Base-by-base conservation (phyloP, 306 rosid species). In the Acacia acuminata region DNA sequence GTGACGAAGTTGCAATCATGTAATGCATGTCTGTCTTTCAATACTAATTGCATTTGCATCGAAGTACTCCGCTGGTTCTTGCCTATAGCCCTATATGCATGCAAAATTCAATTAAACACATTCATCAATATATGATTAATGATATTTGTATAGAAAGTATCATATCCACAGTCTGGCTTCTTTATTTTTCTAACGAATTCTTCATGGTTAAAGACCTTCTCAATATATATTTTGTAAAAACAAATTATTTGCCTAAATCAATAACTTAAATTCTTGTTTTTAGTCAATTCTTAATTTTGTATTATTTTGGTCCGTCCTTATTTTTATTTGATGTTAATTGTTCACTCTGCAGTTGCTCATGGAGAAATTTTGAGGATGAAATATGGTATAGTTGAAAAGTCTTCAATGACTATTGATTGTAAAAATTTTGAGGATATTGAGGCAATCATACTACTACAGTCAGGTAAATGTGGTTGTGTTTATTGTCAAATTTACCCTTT, bases 321-420 rank as follows among this genome's bases (percentile, higher is more conserved):
- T 40, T 70, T 65, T 19, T 5, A n/a, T 32, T 78, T 74, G 63
- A 55, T 78, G 40, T 30, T 47, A 45, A 34, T 60, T 69, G 22
- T 73, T 84, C 70, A 42, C 69, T 45, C 77, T 88, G 88, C 97
- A 96, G 98, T 89, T 83, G 81, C 85, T 85, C 94, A 84, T 56
- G 93, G 94, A 65, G 98, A 92, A 90, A 85, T 81, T 82, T 73
- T 80, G 42, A 92, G 91, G 84, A 82, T 84, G 80, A 89, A 86
- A 76, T 60, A 70, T 82, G 84, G 84, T 70, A 58, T 73, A 74
- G 61, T 15, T 47, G 44, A 53, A 64, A 89, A 73, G 74, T 85
- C 88, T 71, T 76, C 77, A 40, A 78, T 84, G 76, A 80, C 89
- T 63, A 56, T 82, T 87, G 80, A 84, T 84, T 80, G 81, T 60